Base-by-base conservation (phyloP, 2,329 filamentous ascomycete species). In the Karstenula rhodostoma region DNA sequence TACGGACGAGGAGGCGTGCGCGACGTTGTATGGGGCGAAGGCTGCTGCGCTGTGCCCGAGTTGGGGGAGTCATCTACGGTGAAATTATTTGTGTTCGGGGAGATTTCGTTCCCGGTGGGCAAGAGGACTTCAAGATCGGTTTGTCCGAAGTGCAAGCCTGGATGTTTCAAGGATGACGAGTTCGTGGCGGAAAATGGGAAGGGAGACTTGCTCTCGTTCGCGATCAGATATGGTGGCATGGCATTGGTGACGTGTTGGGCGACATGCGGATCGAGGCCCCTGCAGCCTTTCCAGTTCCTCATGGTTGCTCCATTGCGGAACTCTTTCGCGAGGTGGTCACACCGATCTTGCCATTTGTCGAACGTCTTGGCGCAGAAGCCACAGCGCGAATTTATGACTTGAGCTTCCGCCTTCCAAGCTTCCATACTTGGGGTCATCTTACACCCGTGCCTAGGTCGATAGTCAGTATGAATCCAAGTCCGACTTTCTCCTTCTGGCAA, bases 391-490 rank as follows among this genome's bases (percentile, higher is more conserved):
- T 83, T 85, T 67, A 89, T 82, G 53, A 83, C 81, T 17, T 81
- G 81, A 4, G 82, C 83, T 52, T 82, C 82, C 29, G 83, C 83
- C 69, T 85, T 86, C 86, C 86, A 89, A 40, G 86, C 86, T 84
- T 93, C 66, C 89, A 87, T 89, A 78, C 81, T 72, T 78, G 78
- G 67, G 82, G 88, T 79, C 72, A 87, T 82, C 63, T 90, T 91
- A 65, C 83, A 84, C 61, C 82, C 81, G 68, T 89, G 86, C 63
- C 67, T 67, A 46, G 8, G 49, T 46, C 8, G 22, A n/a, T 1
- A 40, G 55, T 61, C 15, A 61, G 56, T 35, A 55, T 23, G 25
- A 1, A n/a, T 33, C 13, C 19, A 27, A 53, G 29, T 17, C 6
- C 17, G 17, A 40, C 2, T n/a, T 8, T n/a, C 5, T 6, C 23